A percentile compares a stretch with the other conserved stretches of the same genome.
phyloP scores from a whole-genome alignment of 2,329 filamentous ascomycete genomes.

The Boeremia exigua region DNA sequence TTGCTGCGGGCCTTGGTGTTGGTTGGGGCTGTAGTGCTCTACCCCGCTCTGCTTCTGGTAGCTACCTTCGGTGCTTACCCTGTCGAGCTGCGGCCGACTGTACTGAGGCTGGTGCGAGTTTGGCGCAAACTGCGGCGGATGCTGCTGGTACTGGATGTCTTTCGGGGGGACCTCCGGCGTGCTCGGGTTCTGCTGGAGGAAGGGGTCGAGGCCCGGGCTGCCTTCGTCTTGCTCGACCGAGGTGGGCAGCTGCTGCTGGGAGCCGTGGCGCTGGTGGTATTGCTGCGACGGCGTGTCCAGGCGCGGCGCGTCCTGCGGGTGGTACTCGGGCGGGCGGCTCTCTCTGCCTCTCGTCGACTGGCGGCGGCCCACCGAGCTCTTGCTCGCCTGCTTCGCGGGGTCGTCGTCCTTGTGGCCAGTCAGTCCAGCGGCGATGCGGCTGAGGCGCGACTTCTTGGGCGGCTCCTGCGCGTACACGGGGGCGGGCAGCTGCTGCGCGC shows the following conservation, averaged over 20 bases:
- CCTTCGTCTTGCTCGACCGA: slow-evolving; percentile 48
- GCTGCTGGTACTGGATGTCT: slow-evolving; percentile 41
- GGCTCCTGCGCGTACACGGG: slow-evolving; percentile 21
- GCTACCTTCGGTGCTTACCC: slow-evolving; percentile 48
- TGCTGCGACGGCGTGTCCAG: slow-evolving; percentile 29
- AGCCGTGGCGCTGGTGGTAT: slow-evolving; percentile 37
- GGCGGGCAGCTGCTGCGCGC: slow-evolving; percentile 16
- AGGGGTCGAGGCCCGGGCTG: slow-evolving; percentile 44
- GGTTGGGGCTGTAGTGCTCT: slow-evolving; percentile 48
- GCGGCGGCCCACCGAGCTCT: slow-evolving; percentile 41
- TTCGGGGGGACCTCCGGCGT: slow-evolving; percentile 47
- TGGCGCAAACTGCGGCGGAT: slow-evolving; percentile 21
- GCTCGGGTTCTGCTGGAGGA: slow-evolving; percentile 43
- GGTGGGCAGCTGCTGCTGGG: slow-evolving; percentile 42
- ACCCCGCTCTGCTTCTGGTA: slow-evolving; percentile 48
- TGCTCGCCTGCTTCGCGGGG: slow-evolving; percentile 33
- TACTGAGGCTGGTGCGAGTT: slow-evolving; percentile 42
- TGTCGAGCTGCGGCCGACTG: slow-evolving; percentile 47
- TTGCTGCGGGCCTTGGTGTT: slow-evolving; percentile 40
- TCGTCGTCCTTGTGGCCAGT: slow-evolving; percentile 44
- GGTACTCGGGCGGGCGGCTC: slow-evolving; percentile 35
- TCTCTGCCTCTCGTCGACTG: slow-evolving; percentile 48
- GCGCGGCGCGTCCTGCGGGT: slow-evolving; percentile 32
- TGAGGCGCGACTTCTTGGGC: slow-evolving; percentile 44
- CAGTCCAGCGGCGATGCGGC: slow-evolving; percentile 40